Evolutionary conservation across 495 filamentous ascomycete genomes (phyloP).

Genomic region (Podospora appendiculata): DNA sequence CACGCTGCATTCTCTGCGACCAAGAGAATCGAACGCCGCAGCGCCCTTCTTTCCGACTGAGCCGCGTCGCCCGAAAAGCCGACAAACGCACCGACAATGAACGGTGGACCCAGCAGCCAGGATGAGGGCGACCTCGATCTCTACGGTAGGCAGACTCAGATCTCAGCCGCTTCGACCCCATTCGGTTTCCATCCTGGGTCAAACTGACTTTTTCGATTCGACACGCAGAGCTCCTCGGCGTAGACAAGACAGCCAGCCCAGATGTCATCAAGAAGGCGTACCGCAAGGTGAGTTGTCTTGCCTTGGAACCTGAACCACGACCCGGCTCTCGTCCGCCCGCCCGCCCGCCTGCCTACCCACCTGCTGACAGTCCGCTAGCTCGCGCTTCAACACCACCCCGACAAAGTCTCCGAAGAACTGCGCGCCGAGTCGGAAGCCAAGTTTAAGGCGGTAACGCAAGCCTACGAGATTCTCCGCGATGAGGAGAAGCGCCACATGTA

Average conservation of each 20-base stretch:
- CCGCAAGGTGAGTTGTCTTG: slow-evolving; percentile 61
- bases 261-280: slow-evolving; percentile 95
- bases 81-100: slow-evolving; percentile 30
- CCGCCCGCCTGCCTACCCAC: background rate
- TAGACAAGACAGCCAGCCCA: slow-evolving; percentile 61
- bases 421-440: slow-evolving; percentile 75
- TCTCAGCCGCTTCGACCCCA: background rate
- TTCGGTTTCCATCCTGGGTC: background rate
- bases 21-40: background rate
- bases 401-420: slow-evolving; percentile 87
- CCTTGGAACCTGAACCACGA: background rate
- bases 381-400: slow-evolving; percentile 81
- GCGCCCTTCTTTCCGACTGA: background rate
- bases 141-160: slow-evolving; percentile 47
- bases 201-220: slow-evolving; percentile 2
- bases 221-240: slow-evolving; percentile 60
- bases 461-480: slow-evolving; percentile 96
- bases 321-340: too few species aligned
- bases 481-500: slow-evolving; percentile 88
- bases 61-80: slow-evolving; percentile 5
- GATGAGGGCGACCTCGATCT: slow-evolving; percentile 51
- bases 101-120: slow-evolving; percentile 21
- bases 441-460: slow-evolving; percentile 86
- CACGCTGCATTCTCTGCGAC: background rate
- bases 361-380: slow-evolving; percentile 48